A percentile compares a stretch with the other conserved stretches of the same genome.
Conservation (phyloP, 805 yeast species). For the Candida quercuum region DNA sequence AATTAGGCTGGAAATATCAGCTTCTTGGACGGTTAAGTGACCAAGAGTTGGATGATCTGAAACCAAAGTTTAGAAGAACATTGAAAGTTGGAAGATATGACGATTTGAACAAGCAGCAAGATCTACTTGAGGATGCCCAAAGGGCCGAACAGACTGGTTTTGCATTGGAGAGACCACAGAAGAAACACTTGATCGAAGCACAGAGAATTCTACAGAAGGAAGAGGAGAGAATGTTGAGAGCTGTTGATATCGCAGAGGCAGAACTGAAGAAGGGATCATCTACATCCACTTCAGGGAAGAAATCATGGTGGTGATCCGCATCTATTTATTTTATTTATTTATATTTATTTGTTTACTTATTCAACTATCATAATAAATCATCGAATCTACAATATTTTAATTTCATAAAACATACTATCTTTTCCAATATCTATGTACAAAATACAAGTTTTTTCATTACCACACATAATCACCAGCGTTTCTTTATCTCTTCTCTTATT, state of each 20-base stretch:
- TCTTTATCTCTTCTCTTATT: too few relatives aligned
- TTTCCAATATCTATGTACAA: too few relatives aligned
- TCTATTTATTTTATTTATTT: not conserved
- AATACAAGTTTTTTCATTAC: too few relatives aligned
- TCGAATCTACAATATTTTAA: too few relatives aligned
- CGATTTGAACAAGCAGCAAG: constrained; percentile 27
- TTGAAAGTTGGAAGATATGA: constrained; percentile 24
- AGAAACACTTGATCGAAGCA: constrained; percentile 70
- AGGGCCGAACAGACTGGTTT: constrained; percentile 35
- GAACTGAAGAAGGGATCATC: not conserved
- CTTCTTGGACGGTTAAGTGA: constrained; percentile 49
- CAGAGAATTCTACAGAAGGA: constrained; percentile 68
- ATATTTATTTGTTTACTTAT: not conserved
- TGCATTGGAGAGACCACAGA: constrained; percentile 62
- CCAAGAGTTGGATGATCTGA: constrained; percentile 60
- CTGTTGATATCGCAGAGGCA: not conserved
- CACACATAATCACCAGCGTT: too few relatives aligned
- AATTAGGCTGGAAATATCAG: constrained; percentile 50
- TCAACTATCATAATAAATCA: not conserved
- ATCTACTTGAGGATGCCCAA: constrained; percentile 30
- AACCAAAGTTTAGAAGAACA: constrained; percentile 34
- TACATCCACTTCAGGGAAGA: not conserved
- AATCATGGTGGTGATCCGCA: not conserved
- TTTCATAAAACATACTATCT: too few relatives aligned
- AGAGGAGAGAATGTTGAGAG: constrained; percentile 31